Conservation (phyloP, 2,329 filamentous ascomycete genomes). For the Hypoxylon sp. region DNA sequence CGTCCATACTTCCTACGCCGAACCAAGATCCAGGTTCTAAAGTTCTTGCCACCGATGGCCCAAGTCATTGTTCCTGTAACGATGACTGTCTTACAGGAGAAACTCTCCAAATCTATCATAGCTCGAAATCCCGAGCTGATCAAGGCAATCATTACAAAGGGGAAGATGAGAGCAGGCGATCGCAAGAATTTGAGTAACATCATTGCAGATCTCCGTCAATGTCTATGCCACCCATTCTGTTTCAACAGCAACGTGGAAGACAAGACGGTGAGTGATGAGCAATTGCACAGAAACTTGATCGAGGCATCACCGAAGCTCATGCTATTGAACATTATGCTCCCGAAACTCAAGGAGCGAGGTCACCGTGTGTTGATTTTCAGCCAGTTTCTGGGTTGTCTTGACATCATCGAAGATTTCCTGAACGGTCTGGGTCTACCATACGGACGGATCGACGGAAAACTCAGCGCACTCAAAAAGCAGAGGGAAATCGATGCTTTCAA, state of each 20-base stretch:
- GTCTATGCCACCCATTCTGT: conserved; percentile 93
- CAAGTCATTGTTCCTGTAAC: conserved; percentile 97
- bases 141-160: conserved; percentile 80
- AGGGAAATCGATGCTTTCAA: conserved; percentile 95
- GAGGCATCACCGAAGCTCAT: conserved; percentile 92
- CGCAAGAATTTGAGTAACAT: conserved; percentile 90
- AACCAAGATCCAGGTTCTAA: conserved; percentile 90
- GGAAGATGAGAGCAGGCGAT: conserved; percentile 73
- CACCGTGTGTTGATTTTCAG: conserved; percentile 96
- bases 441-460: conserved; percentile 84
- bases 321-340: conserved; percentile 83
- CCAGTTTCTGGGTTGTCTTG: conserved; percentile 88
- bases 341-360: conserved; percentile 83
- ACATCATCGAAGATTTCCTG: conserved; percentile 92
- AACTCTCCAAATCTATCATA: conserved; percentile 91
- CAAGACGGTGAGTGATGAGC: conserved; percentile 64
- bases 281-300: conserved; percentile 81
- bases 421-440: conserved; percentile 76
- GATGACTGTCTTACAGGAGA: conserved; percentile 93
- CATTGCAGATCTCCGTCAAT: conserved; percentile 92
- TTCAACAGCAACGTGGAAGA: conserved; percentile 94
- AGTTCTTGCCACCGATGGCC: conserved; percentile 89
- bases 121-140: conserved; percentile 90
- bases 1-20: conserved; percentile 75
- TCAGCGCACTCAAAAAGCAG: conserved; percentile 87